Conservation (phyloP, 371 early-diverging fungal species). For the Mucor sp. region DNA sequence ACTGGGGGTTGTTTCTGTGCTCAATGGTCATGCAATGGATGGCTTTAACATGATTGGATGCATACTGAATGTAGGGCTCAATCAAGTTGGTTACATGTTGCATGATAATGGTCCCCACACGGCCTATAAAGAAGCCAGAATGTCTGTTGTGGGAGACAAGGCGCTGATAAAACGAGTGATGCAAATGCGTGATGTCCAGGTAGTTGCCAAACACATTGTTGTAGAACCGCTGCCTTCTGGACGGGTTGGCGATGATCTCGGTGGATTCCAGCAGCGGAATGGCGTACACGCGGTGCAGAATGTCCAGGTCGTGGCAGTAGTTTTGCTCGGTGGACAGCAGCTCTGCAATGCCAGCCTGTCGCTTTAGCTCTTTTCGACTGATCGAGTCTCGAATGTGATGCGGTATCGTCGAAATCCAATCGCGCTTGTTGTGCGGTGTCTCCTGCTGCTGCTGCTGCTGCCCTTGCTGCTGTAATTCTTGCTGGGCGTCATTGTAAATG, state of each 20-base stretch:
- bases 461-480: neutral
- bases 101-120: constrained; percentile 20
- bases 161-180: constrained; percentile 21
- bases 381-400: constrained; percentile 17
- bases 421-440: neutral
- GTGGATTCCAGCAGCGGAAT: constrained; percentile 27
- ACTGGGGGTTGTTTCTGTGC: constrained; percentile 19
- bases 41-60: constrained; percentile 20
- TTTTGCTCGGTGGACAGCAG: constrained; percentile 33
- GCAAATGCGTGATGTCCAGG: constrained; percentile 20
- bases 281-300: constrained; percentile 33
- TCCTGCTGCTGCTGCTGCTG: neutral
- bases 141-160: constrained; percentile 12
- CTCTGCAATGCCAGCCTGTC: constrained; percentile 43
- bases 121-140: constrained; percentile 18
- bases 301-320: constrained; percentile 31
- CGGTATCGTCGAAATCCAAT: constrained; percentile 28
- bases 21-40: constrained; percentile 22
- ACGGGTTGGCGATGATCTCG: constrained; percentile 1
- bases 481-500: neutral
- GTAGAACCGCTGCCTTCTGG: constrained; percentile 26
- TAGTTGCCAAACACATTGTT: constrained; percentile 40
- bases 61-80: constrained; percentile 27
- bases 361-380: constrained; percentile 28
- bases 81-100: constrained; percentile 19